These are phyloP conservation scores for Tolypocladium tundrense DNA, from an alignment of 2,329 filamentous ascomycete genomes.

Conservation along the genomic window DNA sequence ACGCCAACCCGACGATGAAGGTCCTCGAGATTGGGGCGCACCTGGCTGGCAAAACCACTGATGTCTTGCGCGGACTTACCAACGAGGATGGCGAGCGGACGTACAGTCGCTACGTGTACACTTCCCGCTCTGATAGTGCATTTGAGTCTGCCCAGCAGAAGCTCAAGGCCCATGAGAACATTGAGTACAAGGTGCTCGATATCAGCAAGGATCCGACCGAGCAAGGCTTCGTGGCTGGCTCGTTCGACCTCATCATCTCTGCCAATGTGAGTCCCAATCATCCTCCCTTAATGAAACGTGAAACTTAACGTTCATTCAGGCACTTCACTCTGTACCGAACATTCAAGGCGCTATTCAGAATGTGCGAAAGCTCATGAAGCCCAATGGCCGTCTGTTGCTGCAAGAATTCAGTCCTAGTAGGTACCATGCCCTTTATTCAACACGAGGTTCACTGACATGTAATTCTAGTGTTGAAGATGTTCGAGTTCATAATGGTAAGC, in stretches of 20 bases:
- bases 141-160: constrained; percentile 11
- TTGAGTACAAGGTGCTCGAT: constrained; percentile 16
- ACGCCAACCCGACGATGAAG: constrained; percentile 5
- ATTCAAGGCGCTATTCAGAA: not conserved
- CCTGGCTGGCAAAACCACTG: constrained; percentile 18
- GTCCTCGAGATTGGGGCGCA: constrained; percentile 24
- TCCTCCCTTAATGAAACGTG: not conserved
- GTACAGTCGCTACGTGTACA: constrained; percentile 13
- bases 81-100: not conserved
- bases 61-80: constrained; percentile 8
- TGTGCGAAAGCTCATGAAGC: not conserved
- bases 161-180: constrained; percentile 4
- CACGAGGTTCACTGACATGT: not conserved
- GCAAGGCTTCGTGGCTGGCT: constrained; percentile 3
- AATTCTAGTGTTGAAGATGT: not conserved
- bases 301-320: not conserved
- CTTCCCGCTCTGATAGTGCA: constrained; percentile 10
- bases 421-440: not conserved
- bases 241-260: constrained; percentile 5
- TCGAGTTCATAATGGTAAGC: not conserved
- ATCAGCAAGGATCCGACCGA: constrained; percentile 3
- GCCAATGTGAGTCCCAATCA: not conserved
- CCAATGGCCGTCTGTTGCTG: not conserved
- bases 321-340: not conserved
- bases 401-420: not conserved